phyloP scores from a whole-genome alignment of 345 rosid species.

The Brassica carinata region DNA sequence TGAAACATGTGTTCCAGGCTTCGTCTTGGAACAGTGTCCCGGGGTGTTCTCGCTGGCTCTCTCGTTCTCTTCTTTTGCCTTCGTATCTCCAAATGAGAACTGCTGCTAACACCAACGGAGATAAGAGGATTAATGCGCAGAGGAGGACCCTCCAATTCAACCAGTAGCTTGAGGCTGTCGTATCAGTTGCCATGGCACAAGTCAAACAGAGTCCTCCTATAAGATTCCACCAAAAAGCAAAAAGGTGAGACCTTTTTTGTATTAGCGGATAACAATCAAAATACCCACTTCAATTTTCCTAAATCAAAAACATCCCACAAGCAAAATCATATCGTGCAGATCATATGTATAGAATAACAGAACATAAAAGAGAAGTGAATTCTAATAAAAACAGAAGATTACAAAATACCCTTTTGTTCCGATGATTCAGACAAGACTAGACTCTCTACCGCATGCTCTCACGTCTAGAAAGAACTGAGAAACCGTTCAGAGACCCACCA shows the following conservation, averaged over 20 bases:
- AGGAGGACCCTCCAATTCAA: constrained; percentile 86
- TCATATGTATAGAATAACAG: neutral
- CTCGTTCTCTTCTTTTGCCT: constrained; percentile 40
- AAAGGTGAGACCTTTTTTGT: constrained; percentile 26
- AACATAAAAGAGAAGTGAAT: no score
- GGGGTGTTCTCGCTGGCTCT: constrained; percentile 31
- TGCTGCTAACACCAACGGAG: constrained; percentile 43
- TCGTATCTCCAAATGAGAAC: constrained; percentile 70
- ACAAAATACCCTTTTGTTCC: neutral
- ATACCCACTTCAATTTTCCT: neutral
- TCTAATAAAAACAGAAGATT: no score
- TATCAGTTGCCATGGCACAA: constrained; percentile 59
- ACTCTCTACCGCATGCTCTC: constrained; percentile 25
- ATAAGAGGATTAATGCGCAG: constrained; percentile 62
- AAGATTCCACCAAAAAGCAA: constrained; percentile 18
- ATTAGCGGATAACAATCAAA: neutral
- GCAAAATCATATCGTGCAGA: neutral
- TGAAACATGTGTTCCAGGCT: constrained; percentile 78
- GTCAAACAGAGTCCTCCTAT: constrained; percentile 38
- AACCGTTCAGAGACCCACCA: no score
- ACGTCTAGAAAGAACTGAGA: no score
- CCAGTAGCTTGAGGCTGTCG: constrained; percentile 77
- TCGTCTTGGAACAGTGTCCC: constrained; percentile 63
- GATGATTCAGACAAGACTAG: constrained; percentile 16
- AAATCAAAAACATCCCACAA: neutral